Base-by-base conservation (phyloP, 2,329 filamentous ascomycete species). In the Alternaria infectoria region DNA sequence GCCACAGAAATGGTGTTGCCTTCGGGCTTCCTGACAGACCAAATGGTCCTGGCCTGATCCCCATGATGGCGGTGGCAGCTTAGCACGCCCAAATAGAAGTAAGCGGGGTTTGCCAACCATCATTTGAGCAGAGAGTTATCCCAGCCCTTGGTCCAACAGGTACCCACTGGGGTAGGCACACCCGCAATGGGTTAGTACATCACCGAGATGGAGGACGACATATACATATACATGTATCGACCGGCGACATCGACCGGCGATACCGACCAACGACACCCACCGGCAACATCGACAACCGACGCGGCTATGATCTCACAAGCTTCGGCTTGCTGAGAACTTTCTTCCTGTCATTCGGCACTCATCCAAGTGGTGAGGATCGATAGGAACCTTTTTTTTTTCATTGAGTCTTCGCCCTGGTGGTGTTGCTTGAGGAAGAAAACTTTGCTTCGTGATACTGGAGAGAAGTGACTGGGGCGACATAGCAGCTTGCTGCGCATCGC, bases 401-500 rank as follows among this genome's bases (percentile, higher is more conserved):
- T 60, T 25, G 28, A 60, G 57, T 55, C 28, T 54, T 49, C 21
- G 15, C 23, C 49, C 17, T 55, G 13, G 19, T 23, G 43, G 28
- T 10, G n/a, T 30, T 49, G 26, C 50, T 55, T 55, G 28, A 49
- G 57, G 43, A 60, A 59, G 57, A 47, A 45, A 25, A 10, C 49
- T 11, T 32, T 12, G 21, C 32, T 12, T n/a, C 4, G 8, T 9
- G n/a, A 40, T 19, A 6, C 10, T 23, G 30, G 10, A 26, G 45
- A 10, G 17, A 13, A 46, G 26, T 15, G 43, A 13, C 19, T 17
- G 5, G 30, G 19, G 15, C 2, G 4, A 50, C 3, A 40, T 40
- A 17, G 30, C 19, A 54, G 5, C 15, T 32, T 54, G 50, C 23
- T 12, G 21, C 25, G 36, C 36, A 40, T 40, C n/a, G n/a, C 36